Evolutionary conservation across 108 stramenopile species (phyloP).

Genomic region (Mayamaea pseudoterrestris): DNA sequence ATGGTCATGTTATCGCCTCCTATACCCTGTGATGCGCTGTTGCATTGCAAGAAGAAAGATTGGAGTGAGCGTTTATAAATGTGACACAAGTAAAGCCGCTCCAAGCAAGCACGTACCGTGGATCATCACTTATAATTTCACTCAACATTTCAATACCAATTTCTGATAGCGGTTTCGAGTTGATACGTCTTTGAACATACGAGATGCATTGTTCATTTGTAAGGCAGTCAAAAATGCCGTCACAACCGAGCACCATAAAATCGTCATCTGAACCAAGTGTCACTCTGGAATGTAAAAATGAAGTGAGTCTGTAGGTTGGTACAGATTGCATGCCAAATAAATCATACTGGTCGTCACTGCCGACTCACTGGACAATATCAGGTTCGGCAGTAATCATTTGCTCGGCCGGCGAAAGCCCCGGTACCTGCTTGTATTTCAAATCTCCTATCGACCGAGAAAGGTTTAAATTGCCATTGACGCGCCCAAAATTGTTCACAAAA

Average conservation of each 20-base stretch:
- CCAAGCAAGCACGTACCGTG: no score
- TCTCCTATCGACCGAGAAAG: slow-evolving; percentile 94
- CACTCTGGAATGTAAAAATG: slow-evolving; percentile 4
- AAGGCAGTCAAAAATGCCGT: slow-evolving; percentile 97
- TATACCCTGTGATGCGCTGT: slow-evolving; percentile 84
- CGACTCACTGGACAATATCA: slow-evolving; percentile 66
- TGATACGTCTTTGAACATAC: slow-evolving; percentile 74
- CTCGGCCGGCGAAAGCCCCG: slow-evolving; percentile 44
- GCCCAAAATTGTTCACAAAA: slow-evolving; percentile 89
- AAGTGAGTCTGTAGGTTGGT: neutral
- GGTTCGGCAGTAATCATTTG: slow-evolving; percentile 91
- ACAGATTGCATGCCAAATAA: neutral
- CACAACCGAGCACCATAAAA: slow-evolving; percentile 90
- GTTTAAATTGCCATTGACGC: slow-evolving; percentile 94
- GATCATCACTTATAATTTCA: slow-evolving; percentile 73
- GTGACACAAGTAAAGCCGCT: no score
- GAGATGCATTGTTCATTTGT: slow-evolving; percentile 84
- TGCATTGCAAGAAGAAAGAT: no score
- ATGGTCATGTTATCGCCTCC: slow-evolving; percentile 92
- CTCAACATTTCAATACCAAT: slow-evolving; percentile 77
- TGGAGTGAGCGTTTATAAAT: no score
- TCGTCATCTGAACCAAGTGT: slow-evolving; percentile 46
- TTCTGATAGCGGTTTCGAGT: slow-evolving; percentile 35
- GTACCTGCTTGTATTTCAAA: slow-evolving; percentile 91
- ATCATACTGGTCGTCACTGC: neutral